Conservation (phyloP, 495 filamentous ascomycete species). For the Neurospora intermedia region DNA sequence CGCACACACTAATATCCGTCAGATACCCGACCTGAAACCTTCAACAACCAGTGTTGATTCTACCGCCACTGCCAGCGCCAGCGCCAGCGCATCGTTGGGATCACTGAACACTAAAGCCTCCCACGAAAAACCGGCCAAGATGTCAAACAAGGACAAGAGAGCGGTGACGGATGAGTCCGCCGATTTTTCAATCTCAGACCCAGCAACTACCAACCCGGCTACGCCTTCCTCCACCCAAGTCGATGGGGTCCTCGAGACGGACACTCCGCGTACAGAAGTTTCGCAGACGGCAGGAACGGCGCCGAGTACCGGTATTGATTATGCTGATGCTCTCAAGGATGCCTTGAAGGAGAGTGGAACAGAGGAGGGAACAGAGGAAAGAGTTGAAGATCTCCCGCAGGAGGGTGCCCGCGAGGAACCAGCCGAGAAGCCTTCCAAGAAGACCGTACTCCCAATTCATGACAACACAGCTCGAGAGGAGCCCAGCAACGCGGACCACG, state of each 20-base stretch:
- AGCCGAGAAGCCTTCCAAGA: neutral
- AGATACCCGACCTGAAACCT: neutral
- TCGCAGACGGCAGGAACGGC: neutral
- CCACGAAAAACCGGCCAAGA: neutral
- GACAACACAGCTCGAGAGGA: neutral
- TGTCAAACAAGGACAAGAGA: neutral
- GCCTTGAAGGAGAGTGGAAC: neutral
- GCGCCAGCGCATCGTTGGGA: neutral
- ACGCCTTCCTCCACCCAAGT: neutral
- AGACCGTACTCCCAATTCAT: constrained; percentile 11
- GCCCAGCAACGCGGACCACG: neutral
- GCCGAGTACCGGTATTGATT: neutral
- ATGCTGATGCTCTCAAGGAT: neutral
- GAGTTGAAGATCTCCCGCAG: constrained; percentile 7
- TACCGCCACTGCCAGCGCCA: neutral
- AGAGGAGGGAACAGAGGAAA: constrained; percentile 9
- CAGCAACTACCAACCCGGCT: neutral
- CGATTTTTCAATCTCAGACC: neutral
- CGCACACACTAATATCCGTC: neutral
- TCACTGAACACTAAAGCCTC: neutral
- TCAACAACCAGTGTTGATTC: neutral
- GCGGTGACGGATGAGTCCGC: constrained; percentile 5
- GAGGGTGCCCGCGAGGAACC: neutral
- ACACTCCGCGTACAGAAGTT: neutral
- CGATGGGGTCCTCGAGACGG: neutral